phyloP scores from a whole-genome alignment of 352 stramenopile genomes.

The Nothophytophthora sp. region DNA sequence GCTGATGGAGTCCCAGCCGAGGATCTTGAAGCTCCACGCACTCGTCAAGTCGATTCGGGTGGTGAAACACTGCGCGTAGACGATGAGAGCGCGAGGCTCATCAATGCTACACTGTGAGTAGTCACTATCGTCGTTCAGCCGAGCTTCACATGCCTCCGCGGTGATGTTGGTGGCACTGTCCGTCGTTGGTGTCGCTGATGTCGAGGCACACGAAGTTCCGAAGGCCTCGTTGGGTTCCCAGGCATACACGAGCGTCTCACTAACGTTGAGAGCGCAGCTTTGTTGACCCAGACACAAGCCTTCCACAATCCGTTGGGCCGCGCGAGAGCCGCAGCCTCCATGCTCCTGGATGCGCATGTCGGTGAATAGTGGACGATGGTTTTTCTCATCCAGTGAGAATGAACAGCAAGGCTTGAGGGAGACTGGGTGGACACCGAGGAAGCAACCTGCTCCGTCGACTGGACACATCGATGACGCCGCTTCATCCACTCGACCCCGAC shows the following conservation, averaged over 20 bases:
- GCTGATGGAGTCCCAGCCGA: constrained; percentile 81
- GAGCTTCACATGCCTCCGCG: constrained; percentile 32
- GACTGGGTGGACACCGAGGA: constrained; percentile 63
- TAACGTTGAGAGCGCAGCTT: constrained; percentile 68
- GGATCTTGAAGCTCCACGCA: constrained; percentile 74
- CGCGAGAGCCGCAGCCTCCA: constrained; percentile 37
- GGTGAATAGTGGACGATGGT: constrained; percentile 42
- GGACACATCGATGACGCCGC: constrained; percentile 40
- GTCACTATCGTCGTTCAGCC: constrained; percentile 56
- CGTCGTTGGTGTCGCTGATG: constrained; percentile 19
- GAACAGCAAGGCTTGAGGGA: constrained; percentile 69
- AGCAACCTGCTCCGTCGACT: constrained; percentile 52
- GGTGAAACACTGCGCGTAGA: constrained; percentile 75
- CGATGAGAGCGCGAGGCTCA: constrained; percentile 53
- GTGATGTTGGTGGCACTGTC: constrained; percentile 30
- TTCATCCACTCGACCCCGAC: constrained; percentile 34
- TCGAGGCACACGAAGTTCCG: constrained; percentile 37
- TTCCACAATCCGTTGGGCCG: constrained; percentile 65
- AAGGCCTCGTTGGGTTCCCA: constrained; percentile 55
- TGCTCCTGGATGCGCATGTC: constrained; percentile 55
- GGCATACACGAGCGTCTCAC: constrained; percentile 48
- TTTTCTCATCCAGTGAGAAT: constrained; percentile 29
- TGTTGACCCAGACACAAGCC: constrained; percentile 72
- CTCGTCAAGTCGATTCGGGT: constrained; percentile 75
- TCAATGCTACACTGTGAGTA: constrained; percentile 45